A percentile compares a stretch with the other conserved stretches of the same genome.
phyloP scores from a whole-genome alignment of 2,329 filamentous ascomycete genomes.

The Colletotrichum scovillei region DNA sequence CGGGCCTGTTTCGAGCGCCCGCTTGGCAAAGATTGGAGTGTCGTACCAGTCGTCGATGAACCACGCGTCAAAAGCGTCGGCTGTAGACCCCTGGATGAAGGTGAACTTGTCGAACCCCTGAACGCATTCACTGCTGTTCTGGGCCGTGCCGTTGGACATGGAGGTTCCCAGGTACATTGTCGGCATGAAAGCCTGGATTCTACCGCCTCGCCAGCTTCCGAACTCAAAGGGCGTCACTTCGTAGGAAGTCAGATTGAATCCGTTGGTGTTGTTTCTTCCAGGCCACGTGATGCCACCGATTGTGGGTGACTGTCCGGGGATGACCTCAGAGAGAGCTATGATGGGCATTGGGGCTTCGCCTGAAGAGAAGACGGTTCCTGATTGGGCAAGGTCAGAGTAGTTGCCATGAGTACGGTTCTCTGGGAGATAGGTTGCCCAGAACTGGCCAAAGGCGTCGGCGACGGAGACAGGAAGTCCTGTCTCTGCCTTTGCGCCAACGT shows the following conservation, averaged over 20 bases:
- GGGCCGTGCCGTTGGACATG: constrained; percentile 40
- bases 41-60: constrained; percentile 43
- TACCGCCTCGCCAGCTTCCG: constrained; percentile 44
- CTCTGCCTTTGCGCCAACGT: constrained; percentile 39
- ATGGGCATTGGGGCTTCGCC: constrained; percentile 45
- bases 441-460: constrained; percentile 42
- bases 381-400: constrained; percentile 40
- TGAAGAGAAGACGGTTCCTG: constrained; percentile 33
- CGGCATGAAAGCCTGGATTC: constrained; percentile 44
- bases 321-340: constrained; percentile 41
- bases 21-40: constrained; percentile 40
- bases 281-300: constrained; percentile 44
- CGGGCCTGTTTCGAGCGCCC: constrained; percentile 34
- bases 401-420: constrained; percentile 35
- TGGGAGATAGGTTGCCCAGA: constrained; percentile 42
- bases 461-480: constrained; percentile 41
- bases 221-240: constrained; percentile 48
- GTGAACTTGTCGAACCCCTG: constrained; percentile 45
- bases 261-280: constrained; percentile 39
- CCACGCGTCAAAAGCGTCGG: constrained; percentile 42
- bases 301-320: constrained; percentile 42
- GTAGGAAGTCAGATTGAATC: constrained; percentile 45
- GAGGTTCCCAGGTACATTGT: constrained; percentile 44
- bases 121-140: constrained; percentile 43
- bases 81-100: constrained; percentile 45